Evolutionary conservation across 352 stramenopile species (phyloP).

Genomic region (Phytopythium boreale): DNA sequence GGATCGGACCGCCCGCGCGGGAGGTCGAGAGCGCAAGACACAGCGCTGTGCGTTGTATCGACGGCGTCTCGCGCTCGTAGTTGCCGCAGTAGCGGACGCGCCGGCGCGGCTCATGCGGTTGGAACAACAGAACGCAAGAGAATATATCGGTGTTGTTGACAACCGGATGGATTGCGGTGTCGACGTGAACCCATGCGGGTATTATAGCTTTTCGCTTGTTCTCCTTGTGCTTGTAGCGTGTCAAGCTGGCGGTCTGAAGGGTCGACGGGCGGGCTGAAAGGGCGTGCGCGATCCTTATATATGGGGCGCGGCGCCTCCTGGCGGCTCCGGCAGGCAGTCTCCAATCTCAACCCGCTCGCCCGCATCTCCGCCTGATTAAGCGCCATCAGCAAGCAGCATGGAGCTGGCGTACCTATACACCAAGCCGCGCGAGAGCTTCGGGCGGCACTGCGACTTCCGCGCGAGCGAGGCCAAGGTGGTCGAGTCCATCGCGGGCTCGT

Average conservation of each 20-base stretch:
- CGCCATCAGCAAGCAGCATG: constrained; percentile 19
- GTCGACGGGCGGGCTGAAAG: not conserved
- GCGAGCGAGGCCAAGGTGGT: constrained; percentile 89
- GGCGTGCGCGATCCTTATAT: not conserved
- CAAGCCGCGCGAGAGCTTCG: constrained; percentile 92
- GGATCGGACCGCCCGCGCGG: too few relatives aligned
- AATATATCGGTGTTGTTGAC: constrained; percentile 2
- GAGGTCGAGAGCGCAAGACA: too few relatives aligned
- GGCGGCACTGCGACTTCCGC: constrained; percentile 90
- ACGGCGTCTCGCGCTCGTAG: too few relatives aligned
- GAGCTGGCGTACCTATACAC: constrained; percentile 90
- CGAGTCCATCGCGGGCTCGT: constrained; percentile 81
- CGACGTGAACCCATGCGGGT: too few relatives aligned
- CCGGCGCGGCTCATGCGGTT: too few relatives aligned
- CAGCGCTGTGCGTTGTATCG: too few relatives aligned
- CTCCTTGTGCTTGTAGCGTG: not conserved
- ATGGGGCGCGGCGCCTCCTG: too few relatives aligned
- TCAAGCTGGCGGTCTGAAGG: not conserved
- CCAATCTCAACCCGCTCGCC: too few relatives aligned
- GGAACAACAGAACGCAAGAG: not conserved
- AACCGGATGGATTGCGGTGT: not conserved
- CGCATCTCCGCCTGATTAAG: not conserved
- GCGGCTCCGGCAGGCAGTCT: not conserved
- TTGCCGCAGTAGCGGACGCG: too few relatives aligned
- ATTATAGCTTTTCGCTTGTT: not conserved